Evolutionary conservation across 2,329 filamentous ascomycete genomes (phyloP).

Genomic region (Neofusicoccum cordaticola): DNA sequence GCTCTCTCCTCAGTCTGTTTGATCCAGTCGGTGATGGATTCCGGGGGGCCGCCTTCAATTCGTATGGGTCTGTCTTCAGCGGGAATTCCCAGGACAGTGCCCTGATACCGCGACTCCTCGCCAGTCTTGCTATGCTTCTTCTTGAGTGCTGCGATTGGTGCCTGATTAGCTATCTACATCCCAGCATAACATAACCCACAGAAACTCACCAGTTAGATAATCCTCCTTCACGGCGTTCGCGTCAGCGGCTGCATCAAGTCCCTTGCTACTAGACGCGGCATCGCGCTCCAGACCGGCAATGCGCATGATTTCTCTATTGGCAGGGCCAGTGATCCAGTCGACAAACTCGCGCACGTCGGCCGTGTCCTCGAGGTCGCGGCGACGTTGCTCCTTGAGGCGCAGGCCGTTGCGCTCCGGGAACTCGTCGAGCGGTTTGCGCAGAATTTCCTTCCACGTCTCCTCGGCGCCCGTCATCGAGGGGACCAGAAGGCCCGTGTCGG

Average conservation of each 20-base stretch:
- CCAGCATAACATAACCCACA: constrained; percentile 18
- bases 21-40: constrained; percentile 66
- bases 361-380: constrained; percentile 66
- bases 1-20: constrained; percentile 29
- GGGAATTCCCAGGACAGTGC: constrained; percentile 75
- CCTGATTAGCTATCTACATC: background rate
- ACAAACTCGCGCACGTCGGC: constrained; percentile 76
- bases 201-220: constrained; percentile 43
- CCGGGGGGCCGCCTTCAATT: constrained; percentile 73
- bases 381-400: constrained; percentile 42
- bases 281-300: constrained; percentile 65
- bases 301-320: constrained; percentile 76
- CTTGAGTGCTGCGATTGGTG: constrained; percentile 62
- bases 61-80: constrained; percentile 69
- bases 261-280: constrained; percentile 29
- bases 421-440: constrained; percentile 44
- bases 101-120: constrained; percentile 81
- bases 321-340: constrained; percentile 71
- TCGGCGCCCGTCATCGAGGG: constrained; percentile 67
- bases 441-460: constrained; percentile 60
- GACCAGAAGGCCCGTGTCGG: constrained; percentile 72
- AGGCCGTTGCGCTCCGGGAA: constrained; percentile 40
- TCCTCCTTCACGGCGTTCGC: constrained; percentile 41
- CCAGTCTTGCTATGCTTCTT: constrained; percentile 89
- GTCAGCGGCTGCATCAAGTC: constrained; percentile 46